These are phyloP conservation scores for Tylopilus subfusipes DNA, from an alignment of 768 basidiomycete species.

Conservation along the genomic window DNA sequence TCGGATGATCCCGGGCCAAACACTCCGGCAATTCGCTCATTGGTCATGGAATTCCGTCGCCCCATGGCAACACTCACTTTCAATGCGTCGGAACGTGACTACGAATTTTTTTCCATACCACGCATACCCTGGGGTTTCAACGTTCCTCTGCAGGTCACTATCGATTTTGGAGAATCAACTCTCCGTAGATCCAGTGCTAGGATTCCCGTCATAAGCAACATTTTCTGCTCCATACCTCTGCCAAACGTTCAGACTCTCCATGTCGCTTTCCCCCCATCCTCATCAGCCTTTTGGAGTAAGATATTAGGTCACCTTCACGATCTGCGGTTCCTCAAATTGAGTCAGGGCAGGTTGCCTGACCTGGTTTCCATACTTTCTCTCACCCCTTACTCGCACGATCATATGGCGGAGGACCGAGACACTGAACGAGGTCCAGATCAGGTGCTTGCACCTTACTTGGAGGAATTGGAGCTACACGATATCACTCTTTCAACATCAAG, in stretches of 20 bases:
- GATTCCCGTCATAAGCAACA: neutral
- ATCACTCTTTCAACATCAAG: too few species aligned
- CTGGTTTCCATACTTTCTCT: neutral
- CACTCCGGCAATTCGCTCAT: neutral
- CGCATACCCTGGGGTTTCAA: neutral
- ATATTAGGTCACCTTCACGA: neutral
- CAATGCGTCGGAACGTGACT: neutral
- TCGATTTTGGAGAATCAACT: neutral
- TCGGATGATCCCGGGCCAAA: too few species aligned
- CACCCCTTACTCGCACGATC: too few species aligned
- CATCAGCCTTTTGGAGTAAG: constrained; percentile 3
- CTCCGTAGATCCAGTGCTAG: fast-evolving
- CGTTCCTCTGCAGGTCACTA: neutral
- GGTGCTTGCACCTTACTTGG: too few species aligned
- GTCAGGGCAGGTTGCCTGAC: neutral
- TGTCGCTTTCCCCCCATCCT: neutral
- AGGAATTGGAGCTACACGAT: too few species aligned
- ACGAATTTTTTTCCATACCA: neutral
- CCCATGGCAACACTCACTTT: neutral
- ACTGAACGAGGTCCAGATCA: too few species aligned
- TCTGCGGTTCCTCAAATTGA: neutral
- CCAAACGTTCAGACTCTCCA: neutral
- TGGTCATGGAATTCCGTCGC: neutral
- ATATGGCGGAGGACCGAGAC: too few species aligned
- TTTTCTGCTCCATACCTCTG: neutral